phyloP scores from a whole-genome alignment of 2,329 filamentous ascomycete genomes.

The Botrytis aclada region DNA sequence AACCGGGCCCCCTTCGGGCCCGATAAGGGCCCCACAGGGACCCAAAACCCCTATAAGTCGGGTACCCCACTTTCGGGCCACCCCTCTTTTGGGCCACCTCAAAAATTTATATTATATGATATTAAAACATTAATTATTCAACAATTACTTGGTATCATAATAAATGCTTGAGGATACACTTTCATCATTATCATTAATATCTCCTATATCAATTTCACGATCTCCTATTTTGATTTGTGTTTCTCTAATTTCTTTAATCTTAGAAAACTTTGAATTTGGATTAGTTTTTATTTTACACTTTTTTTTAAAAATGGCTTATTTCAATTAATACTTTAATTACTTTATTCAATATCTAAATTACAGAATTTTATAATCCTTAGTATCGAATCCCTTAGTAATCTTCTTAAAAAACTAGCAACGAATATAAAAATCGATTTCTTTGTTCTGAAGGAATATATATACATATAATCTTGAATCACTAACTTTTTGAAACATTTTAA shows the following conservation, averaged over 20 bases:
- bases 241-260: not conserved
- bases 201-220: not conserved
- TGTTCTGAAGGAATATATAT: not conserved
- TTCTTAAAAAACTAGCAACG: not conserved
- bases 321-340: not conserved
- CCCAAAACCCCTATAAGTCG: too few species aligned
- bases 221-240: not conserved
- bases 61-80: not conserved
- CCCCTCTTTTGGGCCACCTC: not conserved
- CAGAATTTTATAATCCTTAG: not conserved
- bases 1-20: too few species aligned
- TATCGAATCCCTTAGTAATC: not conserved
- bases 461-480: not conserved
- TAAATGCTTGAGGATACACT: fast-evolving
- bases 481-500: not conserved
- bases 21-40: too few species aligned
- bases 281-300: not conserved
- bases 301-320: not conserved
- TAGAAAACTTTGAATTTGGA: not conserved
- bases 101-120: not conserved
- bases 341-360: not conserved
- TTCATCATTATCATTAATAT: not conserved
- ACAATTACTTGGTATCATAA: not conserved
- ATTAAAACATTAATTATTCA: not conserved
- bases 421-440: not conserved